Evolutionary conservation across 768 basidiomycete genomes (phyloP), one percentile per base, ranked within the genome.

Genomic region (Pleurotus djamor): DNA sequence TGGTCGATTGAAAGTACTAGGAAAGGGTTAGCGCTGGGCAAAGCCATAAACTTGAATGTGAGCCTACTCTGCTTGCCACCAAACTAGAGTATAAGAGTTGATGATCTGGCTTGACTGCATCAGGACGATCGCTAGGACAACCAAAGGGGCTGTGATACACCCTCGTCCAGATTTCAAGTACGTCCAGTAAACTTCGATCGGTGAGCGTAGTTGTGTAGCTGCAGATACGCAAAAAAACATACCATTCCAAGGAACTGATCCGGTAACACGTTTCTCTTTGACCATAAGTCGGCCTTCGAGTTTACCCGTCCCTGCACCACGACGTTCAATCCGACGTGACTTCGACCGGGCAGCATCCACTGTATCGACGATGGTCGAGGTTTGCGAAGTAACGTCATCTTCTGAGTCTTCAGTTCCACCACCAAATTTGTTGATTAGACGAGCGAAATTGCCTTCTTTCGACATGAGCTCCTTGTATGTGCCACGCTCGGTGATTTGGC

Each of bases 401-500:
- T 68, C 73, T 16, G 76, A 70, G 34, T 76, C 72, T 17, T 76
- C 65, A 34, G 77, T 71, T 59, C 71, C 69, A 0, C 85, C 85
- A 5, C 87, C 87, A 65, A 87, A 89, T 62, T 90, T 87, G 44
- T 73, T 70, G 62, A 83, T 77, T 2, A 90, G 76, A 28, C 79
- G 74, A 4, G 83, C 78, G 63, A 89, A 87, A 37, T 82, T 78
- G 4, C 84, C 85, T 32, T 78, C 70, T 4, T 69, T 68, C 7
- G 67, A 64, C 37, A 87, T 71, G 13, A 90, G 76, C 36, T 86
- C 74, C 6, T 72, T 65, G 64, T 82, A 88, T 0, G 84, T 82
- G 1, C 94, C 95, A 8, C 79, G 82, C 71, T 96, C 94, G n/a
- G 82, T 82, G 60, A 97, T 84, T 37, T 75, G 77, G 5, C 95